Base-by-base conservation (phyloP, 768 basidiomycete genomes). In the Calvatia gigantea region DNA sequence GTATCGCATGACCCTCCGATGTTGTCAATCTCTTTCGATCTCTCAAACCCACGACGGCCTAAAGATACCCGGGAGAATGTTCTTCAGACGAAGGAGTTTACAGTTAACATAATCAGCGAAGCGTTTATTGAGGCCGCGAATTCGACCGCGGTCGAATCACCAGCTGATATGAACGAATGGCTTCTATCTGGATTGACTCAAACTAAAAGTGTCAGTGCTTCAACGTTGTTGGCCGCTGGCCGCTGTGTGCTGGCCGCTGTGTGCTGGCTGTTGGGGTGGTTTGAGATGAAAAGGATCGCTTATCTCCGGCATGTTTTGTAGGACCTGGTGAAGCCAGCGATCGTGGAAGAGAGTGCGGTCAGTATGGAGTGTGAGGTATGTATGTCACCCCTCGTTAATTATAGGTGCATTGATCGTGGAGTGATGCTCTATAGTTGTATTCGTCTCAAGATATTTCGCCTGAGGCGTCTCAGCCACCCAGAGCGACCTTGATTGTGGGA, bases 41-140 rank as follows among this genome's bases (percentile, higher is more conserved):
- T 77, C 42, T 73, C 73, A 19, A n/a, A n/a, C n/a, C 70, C 69
- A 37, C 71, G 70, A 25, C 68, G 71, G 32, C 73, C 75, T 35
- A 82, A 84, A 64, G 86, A 90, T 64, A 86, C 84, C 15, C 75
- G 81, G 46, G 74, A 77, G 56, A 91, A 91, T 58, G 86, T 89
- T 58, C 67, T 79, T 46, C 70, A 73, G 0, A 86, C 81, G 14
- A 84, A 82, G 58, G 76, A 87, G 63, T 92, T 91, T 67, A 84
- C 83, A 6, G 80, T 86, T 47, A 87, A 82, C 62, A 82, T 87
- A 50, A 82, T 93, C 61, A 87, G 84, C 53, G 86, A 90, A 66
- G 69, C 81, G 0, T 81, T 85, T 60, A 69, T 76, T 46, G 80
- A 84, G 61, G 78, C 80, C 2, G 82, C 81, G 6, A 85, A 86